A percentile compares a stretch with the other conserved stretches of the same genome.
Conservation (phyloP, 345 rosid genomes). For the Moricandia moricandioides region DNA sequence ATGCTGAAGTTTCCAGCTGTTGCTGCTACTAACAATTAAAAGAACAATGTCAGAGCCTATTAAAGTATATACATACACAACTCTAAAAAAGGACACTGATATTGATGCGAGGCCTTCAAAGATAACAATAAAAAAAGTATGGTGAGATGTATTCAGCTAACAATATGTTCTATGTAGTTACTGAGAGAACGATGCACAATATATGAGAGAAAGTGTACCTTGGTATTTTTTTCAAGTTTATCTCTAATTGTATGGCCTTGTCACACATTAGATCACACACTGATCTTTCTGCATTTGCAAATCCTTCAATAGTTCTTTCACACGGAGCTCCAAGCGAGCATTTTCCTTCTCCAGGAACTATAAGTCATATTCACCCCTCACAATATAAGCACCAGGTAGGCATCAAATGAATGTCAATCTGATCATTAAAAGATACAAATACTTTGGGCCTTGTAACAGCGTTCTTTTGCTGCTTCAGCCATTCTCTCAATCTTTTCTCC, state of each 20-base stretch:
- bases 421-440: slow-evolving; percentile 42
- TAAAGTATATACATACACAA: slow-evolving; percentile 8
- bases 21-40: slow-evolving; percentile 57
- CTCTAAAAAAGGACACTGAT: not conserved
- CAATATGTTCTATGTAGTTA: not conserved
- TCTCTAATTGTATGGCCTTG: slow-evolving; percentile 52
- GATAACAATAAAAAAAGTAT: too few relatives aligned
- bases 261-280: slow-evolving; percentile 46
- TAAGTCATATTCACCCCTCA: slow-evolving; percentile 20
- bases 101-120: too few relatives aligned
- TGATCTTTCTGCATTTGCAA: slow-evolving; percentile 60
- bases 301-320: slow-evolving; percentile 50
- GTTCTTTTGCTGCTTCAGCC: slow-evolving; percentile 49
- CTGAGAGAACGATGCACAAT: slow-evolving; percentile 34
- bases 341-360: slow-evolving; percentile 82
- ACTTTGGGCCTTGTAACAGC: slow-evolving; percentile 83
- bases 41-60: slow-evolving; percentile 32
- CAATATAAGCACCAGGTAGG: slow-evolving; percentile 13
- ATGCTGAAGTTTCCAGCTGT: slow-evolving; percentile 61
- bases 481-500: slow-evolving; percentile 57
- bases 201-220: slow-evolving; percentile 52
- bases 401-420: too few relatives aligned
- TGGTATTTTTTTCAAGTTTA: slow-evolving; percentile 45
- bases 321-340: slow-evolving; percentile 45
- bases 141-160: too few relatives aligned